Base-by-base conservation (phyloP, 306 rosid species). In the Lathyrus tuberosus region DNA sequence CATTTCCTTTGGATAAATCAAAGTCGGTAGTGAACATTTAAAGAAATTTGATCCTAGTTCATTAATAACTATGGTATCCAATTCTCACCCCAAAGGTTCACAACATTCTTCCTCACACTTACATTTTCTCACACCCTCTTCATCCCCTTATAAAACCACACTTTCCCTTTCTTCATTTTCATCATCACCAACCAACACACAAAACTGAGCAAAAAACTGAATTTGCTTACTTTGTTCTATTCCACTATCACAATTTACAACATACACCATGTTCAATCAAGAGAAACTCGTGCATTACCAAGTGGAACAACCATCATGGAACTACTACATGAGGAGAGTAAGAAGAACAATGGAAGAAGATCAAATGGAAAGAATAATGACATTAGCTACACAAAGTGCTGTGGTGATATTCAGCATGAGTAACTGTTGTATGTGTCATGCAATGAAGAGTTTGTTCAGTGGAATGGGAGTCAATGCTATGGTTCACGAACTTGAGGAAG, bases 401-500 rank as follows among this genome's bases (percentile, higher is more conserved):
- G 97, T 93, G 76, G 96, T 93, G 10, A 87, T 93, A 43, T 90
- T 93, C 87, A 93, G 96, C 75, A 33, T 78, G 0, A 90, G 91
- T 56, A 79, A 81, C 28, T 93, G 98, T 10, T 93, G 96, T 82
- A 93, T 93, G 98, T 93, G 98, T 65, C 96, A 89, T 70, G 96
- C 98, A 41, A 83, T 93, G 65, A 93, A 93, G 86, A 74, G 86
- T 37, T 89, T 93, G 4, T 86, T 90, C 61, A 83, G 93, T 40
- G 97, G 97, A 5, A 93, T 93, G 98, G 98, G 98, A 0, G 98
- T 93, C 26, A 86, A 86, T 81, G 87, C 98, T 0, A 86, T 81
- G 0, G 97, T 93, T 22, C 75, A 90, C 62, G 98, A 93, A 74
- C 77, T 93, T 0, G 97, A 93, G 37, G 85, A 82, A 15, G 86